These are phyloP conservation scores for Fusarium mundagurra DNA, from an alignment of 2,329 filamentous ascomycete genomes.

Conservation along the genomic window DNA sequence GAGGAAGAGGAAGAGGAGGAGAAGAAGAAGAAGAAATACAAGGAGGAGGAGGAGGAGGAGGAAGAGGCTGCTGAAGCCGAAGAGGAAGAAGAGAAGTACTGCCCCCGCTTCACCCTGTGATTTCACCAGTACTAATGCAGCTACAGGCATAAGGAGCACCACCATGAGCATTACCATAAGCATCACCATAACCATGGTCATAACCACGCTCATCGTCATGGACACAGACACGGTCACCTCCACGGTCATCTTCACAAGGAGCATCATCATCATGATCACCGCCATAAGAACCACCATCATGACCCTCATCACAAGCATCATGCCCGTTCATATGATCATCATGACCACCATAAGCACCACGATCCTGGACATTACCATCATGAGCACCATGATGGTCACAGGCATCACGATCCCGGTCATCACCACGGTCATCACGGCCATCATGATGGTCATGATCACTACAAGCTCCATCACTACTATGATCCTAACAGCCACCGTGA, in stretches of 20 bases:
- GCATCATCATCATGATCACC: background rate
- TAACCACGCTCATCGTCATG: background rate
- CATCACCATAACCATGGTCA: background rate
- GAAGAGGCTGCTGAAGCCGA: background rate
- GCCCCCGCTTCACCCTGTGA: background rate
- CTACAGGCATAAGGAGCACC: background rate
- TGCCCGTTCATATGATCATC: background rate
- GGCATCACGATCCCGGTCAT: background rate
- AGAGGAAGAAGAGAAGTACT: conserved; percentile 7
- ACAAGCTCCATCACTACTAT: background rate
- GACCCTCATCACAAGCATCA: background rate
- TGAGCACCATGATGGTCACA: background rate
- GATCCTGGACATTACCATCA: background rate
- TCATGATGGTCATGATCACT: background rate
- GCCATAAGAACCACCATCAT: background rate
- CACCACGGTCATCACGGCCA: background rate
- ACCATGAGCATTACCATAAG: conserved; percentile 1
- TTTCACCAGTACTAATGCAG: background rate
- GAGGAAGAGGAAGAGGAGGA: background rate
- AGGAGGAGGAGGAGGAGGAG: background rate
- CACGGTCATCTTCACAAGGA: background rate
- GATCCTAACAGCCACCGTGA: background rate
- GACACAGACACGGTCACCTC: background rate
- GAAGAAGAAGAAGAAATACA: conserved; percentile 2
- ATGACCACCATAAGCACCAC: background rate